Percentiles rank a stretch among this genome's conserved stretches.
These are phyloP conservation scores for Amanita phalloides DNA, from an alignment of 768 basidiomycete species.

Conservation along the genomic window DNA sequence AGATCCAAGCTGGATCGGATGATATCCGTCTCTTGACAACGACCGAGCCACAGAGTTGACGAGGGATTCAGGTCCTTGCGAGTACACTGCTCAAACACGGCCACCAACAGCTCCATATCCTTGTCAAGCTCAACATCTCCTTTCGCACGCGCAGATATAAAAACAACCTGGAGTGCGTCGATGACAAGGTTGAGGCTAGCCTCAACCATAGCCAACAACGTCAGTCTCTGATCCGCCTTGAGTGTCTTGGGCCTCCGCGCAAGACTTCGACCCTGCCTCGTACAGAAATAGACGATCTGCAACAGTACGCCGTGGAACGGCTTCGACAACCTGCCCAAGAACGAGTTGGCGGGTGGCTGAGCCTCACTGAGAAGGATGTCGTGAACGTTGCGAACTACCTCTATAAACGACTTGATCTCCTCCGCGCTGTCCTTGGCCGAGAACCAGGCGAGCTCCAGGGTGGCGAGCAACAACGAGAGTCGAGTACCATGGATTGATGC, in stretches of 20 bases:
- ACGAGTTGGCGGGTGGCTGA: slow-evolving; percentile 63
- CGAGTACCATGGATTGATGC: slow-evolving; percentile 68
- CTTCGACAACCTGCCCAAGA: slow-evolving; percentile 50
- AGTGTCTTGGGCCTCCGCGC: slow-evolving; percentile 36
- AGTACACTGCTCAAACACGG: slow-evolving; percentile 77
- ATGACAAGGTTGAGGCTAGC: slow-evolving; percentile 54
- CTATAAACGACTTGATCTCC: slow-evolving; percentile 50
- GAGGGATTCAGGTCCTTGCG: slow-evolving; percentile 57
- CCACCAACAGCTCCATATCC: slow-evolving; percentile 73
- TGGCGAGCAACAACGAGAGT: slow-evolving; percentile 58
- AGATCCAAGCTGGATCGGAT: slow-evolving; percentile 69
- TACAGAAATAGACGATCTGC: slow-evolving; percentile 71
- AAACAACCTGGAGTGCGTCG: slow-evolving; percentile 53
- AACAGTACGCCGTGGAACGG: slow-evolving; percentile 77
- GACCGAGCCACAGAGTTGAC: slow-evolving; percentile 66
- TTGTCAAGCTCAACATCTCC: slow-evolving; percentile 58
- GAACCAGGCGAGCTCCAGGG: slow-evolving; percentile 79
- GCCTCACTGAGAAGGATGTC: slow-evolving; percentile 61
- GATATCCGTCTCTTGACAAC: slow-evolving; percentile 73
- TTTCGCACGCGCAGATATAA: slow-evolving; percentile 49
- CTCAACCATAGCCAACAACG: slow-evolving; percentile 50
- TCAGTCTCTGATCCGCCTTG: slow-evolving; percentile 51
- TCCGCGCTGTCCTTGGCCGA: slow-evolving; percentile 40
- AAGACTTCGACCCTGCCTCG: slow-evolving; percentile 48
- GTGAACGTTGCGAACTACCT: slow-evolving; percentile 49